Conservation (phyloP, 2,329 filamentous ascomycete species). For the Paramyrothecium sp. region DNA sequence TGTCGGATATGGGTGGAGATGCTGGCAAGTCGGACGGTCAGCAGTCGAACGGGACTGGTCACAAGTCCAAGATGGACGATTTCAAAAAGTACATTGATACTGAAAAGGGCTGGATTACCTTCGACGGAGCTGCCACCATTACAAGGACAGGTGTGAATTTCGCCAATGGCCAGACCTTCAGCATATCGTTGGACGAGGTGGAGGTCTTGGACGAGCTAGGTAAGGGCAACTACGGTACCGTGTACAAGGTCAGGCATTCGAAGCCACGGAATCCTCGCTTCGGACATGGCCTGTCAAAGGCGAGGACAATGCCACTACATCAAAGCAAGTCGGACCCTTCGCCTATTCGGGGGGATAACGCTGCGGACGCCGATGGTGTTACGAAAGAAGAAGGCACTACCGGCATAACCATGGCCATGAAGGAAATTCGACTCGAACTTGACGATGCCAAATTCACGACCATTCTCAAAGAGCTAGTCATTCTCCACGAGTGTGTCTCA, state of each 20-base stretch:
- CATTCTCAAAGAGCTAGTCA: conserved; percentile 96
- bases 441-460: conserved; percentile 96
- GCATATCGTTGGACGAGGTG: conserved; percentile 92
- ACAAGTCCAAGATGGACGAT: conserved; percentile 53
- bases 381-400: conserved; percentile 46
- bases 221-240: conserved; percentile 97
- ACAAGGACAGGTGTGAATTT: conserved; percentile 91
- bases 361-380: conserved; percentile 20
- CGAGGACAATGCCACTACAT: conserved; percentile 39
- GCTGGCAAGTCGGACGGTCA: conserved; percentile 16
- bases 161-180: conserved; percentile 83
- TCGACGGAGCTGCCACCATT: conserved; percentile 88
- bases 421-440: conserved; percentile 92
- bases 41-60: conserved; percentile 32
- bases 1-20: conserved; percentile 36
- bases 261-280: conserved; percentile 60
- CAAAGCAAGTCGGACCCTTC: conserved; percentile 34
- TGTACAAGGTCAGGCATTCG: conserved; percentile 92
- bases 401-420: conserved; percentile 96
- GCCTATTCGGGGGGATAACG: conserved; percentile 24
- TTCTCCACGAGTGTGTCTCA: conserved; percentile 90
- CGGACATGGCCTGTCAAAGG: conserved; percentile 54
- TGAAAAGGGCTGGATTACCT: conserved; percentile 86
- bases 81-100: conserved; percentile 83
- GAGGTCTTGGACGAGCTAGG: conserved; percentile 90